phyloP scores from a whole-genome alignment of 2,329 filamentous ascomycete species.

The Botrytis medusae region DNA sequence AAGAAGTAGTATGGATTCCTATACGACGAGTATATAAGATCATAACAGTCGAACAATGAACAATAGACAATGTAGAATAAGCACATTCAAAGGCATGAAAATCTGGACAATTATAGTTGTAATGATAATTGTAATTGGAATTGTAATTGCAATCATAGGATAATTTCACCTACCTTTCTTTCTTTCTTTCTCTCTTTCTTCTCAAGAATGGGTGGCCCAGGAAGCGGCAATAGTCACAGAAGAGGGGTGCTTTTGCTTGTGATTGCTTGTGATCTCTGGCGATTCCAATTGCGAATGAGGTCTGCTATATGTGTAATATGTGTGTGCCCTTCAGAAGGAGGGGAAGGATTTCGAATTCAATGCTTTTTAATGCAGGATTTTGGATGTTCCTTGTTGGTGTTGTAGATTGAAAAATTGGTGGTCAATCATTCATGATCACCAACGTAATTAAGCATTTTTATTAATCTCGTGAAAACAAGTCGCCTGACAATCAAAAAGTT shows the following conservation, averaged over 20 bases:
- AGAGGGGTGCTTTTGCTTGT: background rate
- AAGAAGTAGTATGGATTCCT: background rate
- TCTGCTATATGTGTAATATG: background rate
- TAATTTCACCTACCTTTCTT: background rate
- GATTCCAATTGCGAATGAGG: background rate
- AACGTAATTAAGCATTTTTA: background rate
- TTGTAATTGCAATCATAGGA: background rate
- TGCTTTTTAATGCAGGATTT: background rate
- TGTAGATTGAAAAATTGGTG: background rate
- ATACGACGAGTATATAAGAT: background rate
- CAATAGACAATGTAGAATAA: background rate
- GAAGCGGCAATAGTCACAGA: background rate
- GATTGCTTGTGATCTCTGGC: background rate
- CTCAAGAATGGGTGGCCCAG: background rate
- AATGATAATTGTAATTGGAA: background rate
- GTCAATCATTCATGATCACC: background rate
- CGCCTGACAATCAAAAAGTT: conserved; percentile 4
- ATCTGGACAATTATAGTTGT: background rate
- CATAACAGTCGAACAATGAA: background rate
- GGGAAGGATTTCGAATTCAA: background rate
- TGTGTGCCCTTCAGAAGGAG: background rate
- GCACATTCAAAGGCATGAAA: background rate
- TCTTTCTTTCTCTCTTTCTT: background rate
- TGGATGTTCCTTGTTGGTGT: background rate
- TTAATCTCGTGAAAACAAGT: conserved; percentile 12